These are phyloP conservation scores for Boechera divaricarpa DNA, from an alignment of 345 rosid species.

Conservation along the genomic window DNA sequence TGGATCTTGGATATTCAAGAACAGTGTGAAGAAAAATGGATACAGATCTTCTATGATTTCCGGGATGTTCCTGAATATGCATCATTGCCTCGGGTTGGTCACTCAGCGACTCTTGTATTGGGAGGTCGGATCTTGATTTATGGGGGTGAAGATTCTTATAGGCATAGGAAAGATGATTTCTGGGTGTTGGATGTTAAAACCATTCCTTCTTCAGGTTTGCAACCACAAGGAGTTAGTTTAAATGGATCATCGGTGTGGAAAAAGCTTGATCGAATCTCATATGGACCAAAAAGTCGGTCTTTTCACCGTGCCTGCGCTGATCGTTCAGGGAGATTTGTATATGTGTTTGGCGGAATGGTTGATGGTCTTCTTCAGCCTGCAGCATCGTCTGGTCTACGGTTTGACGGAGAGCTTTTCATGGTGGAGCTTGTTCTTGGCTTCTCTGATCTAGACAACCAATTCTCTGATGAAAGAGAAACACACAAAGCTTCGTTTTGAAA, in stretches of 20 bases:
- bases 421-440: slow-evolving; percentile 64
- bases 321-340: slow-evolving; percentile 66
- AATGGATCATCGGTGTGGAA: slow-evolving; percentile 60
- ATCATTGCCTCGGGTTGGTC: slow-evolving; percentile 92
- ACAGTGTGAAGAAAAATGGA: slow-evolving; percentile 59
- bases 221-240: slow-evolving; percentile 45
- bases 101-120: slow-evolving; percentile 73
- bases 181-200: slow-evolving; percentile 76
- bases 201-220: slow-evolving; percentile 51
- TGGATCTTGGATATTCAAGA: slow-evolving; percentile 73
- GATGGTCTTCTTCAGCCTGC: slow-evolving; percentile 65
- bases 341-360: slow-evolving; percentile 91
- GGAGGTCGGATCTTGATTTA: slow-evolving; percentile 80
- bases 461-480: slow-evolving; percentile 7
- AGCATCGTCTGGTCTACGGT: slow-evolving; percentile 63
- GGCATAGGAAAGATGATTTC: slow-evolving; percentile 84
- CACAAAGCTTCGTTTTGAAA: slow-evolving; percentile 5
- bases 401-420: slow-evolving; percentile 79
- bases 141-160: slow-evolving; percentile 90
- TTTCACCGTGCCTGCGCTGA: slow-evolving; percentile 87
- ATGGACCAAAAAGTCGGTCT: slow-evolving; percentile 64
- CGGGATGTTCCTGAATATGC: slow-evolving; percentile 57
- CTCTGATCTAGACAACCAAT: slow-evolving; percentile 41
- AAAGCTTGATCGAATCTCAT: slow-evolving; percentile 60
- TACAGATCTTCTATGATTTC: slow-evolving; percentile 62